Evolutionary conservation across 805 yeast genomes (phyloP).

Genomic region (Candida patagonica): DNA sequence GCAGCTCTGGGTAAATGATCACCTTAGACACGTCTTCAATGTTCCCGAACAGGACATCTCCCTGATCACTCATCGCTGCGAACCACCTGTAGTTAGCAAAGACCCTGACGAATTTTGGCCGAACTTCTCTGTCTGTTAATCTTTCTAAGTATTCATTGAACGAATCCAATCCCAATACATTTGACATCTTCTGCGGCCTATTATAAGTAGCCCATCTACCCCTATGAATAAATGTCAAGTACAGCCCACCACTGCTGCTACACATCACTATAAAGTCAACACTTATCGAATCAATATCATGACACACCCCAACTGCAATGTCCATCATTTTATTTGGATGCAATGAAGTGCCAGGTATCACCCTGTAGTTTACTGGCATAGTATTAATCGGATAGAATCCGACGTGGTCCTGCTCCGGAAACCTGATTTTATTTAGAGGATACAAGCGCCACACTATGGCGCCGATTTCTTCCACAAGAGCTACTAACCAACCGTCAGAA

Average conservation of each 20-base stretch:
- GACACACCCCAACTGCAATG: too few relatives aligned
- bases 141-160: background rate
- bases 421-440: too few relatives aligned
- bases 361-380: too few relatives aligned
- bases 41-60: constrained; percentile 1
- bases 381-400: too few relatives aligned
- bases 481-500: too few relatives aligned
- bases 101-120: background rate
- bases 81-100: background rate
- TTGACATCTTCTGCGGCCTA: background rate
- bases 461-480: too few relatives aligned
- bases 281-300: background rate
- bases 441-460: too few relatives aligned
- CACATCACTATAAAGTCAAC: background rate
- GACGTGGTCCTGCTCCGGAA: too few relatives aligned
- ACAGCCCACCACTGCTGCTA: constrained; percentile 3
- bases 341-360: too few relatives aligned
- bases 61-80: background rate
- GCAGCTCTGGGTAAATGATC: constrained; percentile 1
- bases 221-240: too few relatives aligned
- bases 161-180: background rate
- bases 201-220: too few relatives aligned
- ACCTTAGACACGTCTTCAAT: background rate
- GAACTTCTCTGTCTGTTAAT: background rate
- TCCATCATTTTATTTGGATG: too few relatives aligned